Base-by-base conservation (phyloP, 345 rosid genomes). In the Syzygium aqueum region DNA sequence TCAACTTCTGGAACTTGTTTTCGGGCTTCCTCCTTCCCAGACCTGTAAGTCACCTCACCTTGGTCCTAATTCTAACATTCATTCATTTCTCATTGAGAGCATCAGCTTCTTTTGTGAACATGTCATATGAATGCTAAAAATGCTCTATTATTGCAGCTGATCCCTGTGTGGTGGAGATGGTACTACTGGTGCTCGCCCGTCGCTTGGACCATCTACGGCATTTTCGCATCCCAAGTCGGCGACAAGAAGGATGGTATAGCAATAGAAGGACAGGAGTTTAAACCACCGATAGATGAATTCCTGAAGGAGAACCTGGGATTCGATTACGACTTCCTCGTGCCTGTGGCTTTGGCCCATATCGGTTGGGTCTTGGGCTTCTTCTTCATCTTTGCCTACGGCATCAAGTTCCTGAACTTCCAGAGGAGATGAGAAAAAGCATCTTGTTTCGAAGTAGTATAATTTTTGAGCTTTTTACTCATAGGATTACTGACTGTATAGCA, bases 161-260 rank as follows among this genome's bases (percentile, higher is more conserved):
- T 92, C 37, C 93, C 93, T 2, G 65, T 90, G 51, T 92, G 94
- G 94, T 92, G 94, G 94, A 90, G 94, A 53, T 92, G 94, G 94
- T 92, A 92, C 90, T 92, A 91, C 89, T 92, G 93, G 93, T 87
- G 87, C 46, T 88, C 89, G 54, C 93, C 93, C 1, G 86, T 90
- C n/a, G 91, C 92, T 73, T 92, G 93, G 93, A 89, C 93, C 37
- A 89, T 92, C 59, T 91, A 92, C 37, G 93, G 92, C 5, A 65
- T 91, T 50, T 77, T 92, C 19, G 84, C 92, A n/a, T 91, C 92
- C 21, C 93, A 91, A 77, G 23, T 90, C 5, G 92, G 88, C 3
- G 91, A 91, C 88, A 83, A 57, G 40, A 43, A 30, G 28, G 7
- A 86, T 2, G n/a, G 0, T 15, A 19, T 89, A 17, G 61, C 86